A percentile compares a stretch with the other conserved stretches of the same genome.
These are phyloP conservation scores for Knufia petricola DNA, from an alignment of 2,329 filamentous ascomycete genomes.

Conservation along the genomic window DNA sequence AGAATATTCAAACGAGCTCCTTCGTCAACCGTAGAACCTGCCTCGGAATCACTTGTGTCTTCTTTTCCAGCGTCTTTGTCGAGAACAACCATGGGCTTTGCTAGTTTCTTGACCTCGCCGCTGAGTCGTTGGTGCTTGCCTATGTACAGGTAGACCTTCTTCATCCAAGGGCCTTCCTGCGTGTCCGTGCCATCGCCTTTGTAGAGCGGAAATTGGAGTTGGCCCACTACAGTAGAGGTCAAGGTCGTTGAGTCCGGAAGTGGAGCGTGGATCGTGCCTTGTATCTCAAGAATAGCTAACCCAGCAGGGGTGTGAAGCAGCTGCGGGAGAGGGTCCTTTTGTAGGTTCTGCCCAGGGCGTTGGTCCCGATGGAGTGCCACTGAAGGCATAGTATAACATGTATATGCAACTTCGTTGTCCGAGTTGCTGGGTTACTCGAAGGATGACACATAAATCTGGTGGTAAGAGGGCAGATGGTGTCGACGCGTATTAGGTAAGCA, in stretches of 20 bases:
- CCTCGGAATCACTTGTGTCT: slow-evolving; percentile 21
- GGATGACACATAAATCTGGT: too few species aligned
- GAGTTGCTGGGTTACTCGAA: too few species aligned
- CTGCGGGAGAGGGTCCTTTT: slow-evolving; percentile 57
- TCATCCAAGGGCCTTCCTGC: slow-evolving; percentile 70
- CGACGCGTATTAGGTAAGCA: too few species aligned
- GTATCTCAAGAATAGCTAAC: slow-evolving; percentile 81
- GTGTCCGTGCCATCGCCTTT: slow-evolving; percentile 38
- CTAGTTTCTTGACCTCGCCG: slow-evolving; percentile 81
- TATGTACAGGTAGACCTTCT: slow-evolving; percentile 75
- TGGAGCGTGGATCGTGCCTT: slow-evolving; percentile 78
- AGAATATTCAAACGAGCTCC: slow-evolving; percentile 61
- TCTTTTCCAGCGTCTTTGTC: slow-evolving; percentile 39
- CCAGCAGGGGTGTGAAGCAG: slow-evolving; percentile 82
- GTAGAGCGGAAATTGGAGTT: slow-evolving; percentile 70
- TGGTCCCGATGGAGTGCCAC: too few species aligned
- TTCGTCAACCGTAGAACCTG: slow-evolving; percentile 27
- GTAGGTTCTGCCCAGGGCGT: too few species aligned
- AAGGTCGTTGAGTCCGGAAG: slow-evolving; percentile 20
- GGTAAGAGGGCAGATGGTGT: too few species aligned
- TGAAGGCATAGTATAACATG: too few species aligned
- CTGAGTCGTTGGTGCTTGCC: slow-evolving; percentile 80
- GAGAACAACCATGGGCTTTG: slow-evolving; percentile 69
- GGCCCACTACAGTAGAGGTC: slow-evolving; percentile 50
- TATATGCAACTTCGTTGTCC: too few species aligned